Conservation (phyloP, 2,329 filamentous ascomycete species). For the Chaetomiaceae sp. region DNA sequence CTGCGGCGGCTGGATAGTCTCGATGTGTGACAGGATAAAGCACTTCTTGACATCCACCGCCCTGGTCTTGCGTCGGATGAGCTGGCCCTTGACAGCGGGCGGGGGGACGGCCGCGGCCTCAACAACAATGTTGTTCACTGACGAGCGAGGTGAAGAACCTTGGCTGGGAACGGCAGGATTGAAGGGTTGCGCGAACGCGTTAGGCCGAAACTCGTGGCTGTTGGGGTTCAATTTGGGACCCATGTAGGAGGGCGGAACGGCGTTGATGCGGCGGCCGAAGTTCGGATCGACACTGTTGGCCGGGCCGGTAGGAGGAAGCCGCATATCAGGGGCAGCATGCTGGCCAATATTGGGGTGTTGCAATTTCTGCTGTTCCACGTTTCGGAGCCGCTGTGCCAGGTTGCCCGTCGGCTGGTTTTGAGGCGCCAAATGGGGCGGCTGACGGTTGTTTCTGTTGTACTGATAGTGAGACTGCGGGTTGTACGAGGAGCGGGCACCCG, state of each 20-base stretch:
- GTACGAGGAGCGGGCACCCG: slow-evolving; percentile 46
- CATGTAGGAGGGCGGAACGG: slow-evolving; percentile 46
- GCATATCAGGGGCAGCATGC: slow-evolving; percentile 38
- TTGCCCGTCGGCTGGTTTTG: slow-evolving; percentile 42
- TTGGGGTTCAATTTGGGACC: slow-evolving; percentile 59
- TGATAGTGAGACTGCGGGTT: slow-evolving; percentile 45
- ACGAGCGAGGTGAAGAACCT: slow-evolving; percentile 67
- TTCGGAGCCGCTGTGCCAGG: slow-evolving; percentile 48
- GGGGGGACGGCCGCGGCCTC: slow-evolving; percentile 29
- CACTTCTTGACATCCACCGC: slow-evolving; percentile 68
- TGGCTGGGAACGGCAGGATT: slow-evolving; percentile 67
- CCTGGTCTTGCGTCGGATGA: slow-evolving; percentile 68
- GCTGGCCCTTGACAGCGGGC: slow-evolving; percentile 39
- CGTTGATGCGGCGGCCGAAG: slow-evolving; percentile 52
- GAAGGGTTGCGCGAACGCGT: slow-evolving; percentile 74
- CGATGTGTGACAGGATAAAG: slow-evolving; percentile 50
- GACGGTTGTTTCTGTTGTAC: slow-evolving; percentile 46
- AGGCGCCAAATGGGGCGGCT: slow-evolving; percentile 40
- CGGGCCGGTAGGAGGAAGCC: slow-evolving; percentile 70
- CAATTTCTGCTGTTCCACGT: slow-evolving; percentile 49
- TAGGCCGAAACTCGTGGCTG: slow-evolving; percentile 79
- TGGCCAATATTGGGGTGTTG: slow-evolving; percentile 31
- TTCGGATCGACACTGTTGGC: slow-evolving; percentile 51
- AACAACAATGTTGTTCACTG: slow-evolving; percentile 48
- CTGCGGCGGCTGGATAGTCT: slow-evolving; percentile 49